Base-by-base conservation (phyloP, 768 basidiomycete genomes). In the Pisolithus orientalis region DNA sequence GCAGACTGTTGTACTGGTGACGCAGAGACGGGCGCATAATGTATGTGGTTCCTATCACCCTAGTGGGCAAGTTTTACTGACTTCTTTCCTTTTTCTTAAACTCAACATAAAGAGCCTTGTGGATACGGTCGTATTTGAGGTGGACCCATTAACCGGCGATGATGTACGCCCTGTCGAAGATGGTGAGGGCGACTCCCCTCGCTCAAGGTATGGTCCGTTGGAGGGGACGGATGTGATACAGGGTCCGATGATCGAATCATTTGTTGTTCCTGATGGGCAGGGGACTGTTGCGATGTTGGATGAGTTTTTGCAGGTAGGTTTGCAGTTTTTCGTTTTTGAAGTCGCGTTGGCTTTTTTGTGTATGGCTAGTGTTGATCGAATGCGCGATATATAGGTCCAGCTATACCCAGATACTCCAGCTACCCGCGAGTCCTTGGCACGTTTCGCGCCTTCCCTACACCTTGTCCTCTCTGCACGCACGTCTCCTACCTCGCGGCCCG, bases 121-220 rank as follows among this genome's bases (percentile, higher is more conserved):
- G 7, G 85, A 87, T 54, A 90, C 87, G 0, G 85, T 89, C 1
- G 49, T 87, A 10, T 90, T 87, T 72, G 85, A 89, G 48, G 69
- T 93, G 31, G 78, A 91, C 56, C 84, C 87, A 1, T 59, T 89
- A n/a, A 91, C 85, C 0, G 90, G 90, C n/a, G 74, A 76, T n/a
- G 82, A 87, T 49, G 66, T 68, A 61, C 60, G 47, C 63, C 11
- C 50, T 55, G 39, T 69, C 70, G 13, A 47, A n/a, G 47, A 28
- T 2, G 27, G 9, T 14, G 51, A 53, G 24, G 14, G 42, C 6
- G 17, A 43, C 13, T 5, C 38, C 39, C n/a, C 28, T 28, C 10
- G 16, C 47, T 3, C 8, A 4, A 44, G 29, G 45, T 55, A 29
- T 40, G 73, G 64, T 34, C 57, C 75, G 5, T 64, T 88, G 1